Conservation (phyloP, 176 grass and related monocot species). For the Musa schizocarpa region DNA sequence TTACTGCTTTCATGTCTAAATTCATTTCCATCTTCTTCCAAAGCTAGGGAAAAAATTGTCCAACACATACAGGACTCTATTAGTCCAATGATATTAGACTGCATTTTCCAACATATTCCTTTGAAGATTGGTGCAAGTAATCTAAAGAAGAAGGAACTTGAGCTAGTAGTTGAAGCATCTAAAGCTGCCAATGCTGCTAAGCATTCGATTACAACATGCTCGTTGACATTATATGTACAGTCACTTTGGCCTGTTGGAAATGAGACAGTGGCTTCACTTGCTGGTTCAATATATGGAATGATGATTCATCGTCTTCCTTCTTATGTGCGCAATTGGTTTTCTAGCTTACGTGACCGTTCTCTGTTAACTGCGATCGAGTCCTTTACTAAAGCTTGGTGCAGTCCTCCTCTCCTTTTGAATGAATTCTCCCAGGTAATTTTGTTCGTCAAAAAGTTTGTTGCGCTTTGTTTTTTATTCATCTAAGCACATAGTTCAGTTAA, state of each 20-base stretch:
- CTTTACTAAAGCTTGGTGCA: slow-evolving; percentile 90
- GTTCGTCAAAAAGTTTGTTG: not conserved
- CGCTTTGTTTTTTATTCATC: not conserved
- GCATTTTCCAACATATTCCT: slow-evolving; percentile 93
- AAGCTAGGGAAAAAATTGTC: slow-evolving; percentile 48
- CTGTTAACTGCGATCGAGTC: slow-evolving; percentile 46
- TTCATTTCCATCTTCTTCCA: slow-evolving; percentile 41
- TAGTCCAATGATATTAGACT: slow-evolving; percentile 60
- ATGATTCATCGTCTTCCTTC: slow-evolving; percentile 85
- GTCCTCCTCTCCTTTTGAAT: slow-evolving; percentile 70
- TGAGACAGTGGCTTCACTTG: slow-evolving; percentile 64
- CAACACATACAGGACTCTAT: slow-evolving; percentile 74
- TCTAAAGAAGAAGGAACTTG: slow-evolving; percentile 72
- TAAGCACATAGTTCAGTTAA: not conserved
- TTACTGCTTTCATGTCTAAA: slow-evolving; percentile 64
- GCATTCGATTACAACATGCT: slow-evolving; percentile 43
- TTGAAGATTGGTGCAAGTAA: slow-evolving; percentile 30
- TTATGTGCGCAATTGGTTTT: slow-evolving; percentile 84
- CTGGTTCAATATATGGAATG: slow-evolving; percentile 76
- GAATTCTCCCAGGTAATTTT: slow-evolving; percentile 77
- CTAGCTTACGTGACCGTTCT: slow-evolving; percentile 58
- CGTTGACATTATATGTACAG: slow-evolving; percentile 52
- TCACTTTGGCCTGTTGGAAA: slow-evolving; percentile 64
- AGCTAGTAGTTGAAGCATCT: slow-evolving; percentile 51
- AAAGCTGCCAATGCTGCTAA: slow-evolving; percentile 73